Evolutionary conservation across 2,329 filamentous ascomycete genomes (phyloP).

Genomic region (Fusarium albidum): DNA sequence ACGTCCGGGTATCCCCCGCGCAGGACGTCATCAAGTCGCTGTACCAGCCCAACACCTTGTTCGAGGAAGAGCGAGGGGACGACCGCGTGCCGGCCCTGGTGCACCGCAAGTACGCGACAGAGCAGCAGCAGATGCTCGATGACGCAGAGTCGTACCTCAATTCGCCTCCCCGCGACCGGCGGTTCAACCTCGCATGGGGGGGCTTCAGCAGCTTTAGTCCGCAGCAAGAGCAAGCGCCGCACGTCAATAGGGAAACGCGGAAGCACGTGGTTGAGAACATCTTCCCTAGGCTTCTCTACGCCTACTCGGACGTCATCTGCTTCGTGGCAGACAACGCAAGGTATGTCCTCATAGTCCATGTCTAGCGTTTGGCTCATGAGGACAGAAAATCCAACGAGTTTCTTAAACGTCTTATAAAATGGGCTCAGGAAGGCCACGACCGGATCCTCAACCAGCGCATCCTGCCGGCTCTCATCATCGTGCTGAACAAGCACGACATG

Average conservation of each 20-base stretch:
- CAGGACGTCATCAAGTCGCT: not conserved
- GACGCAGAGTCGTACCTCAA: not conserved
- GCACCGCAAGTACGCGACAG: fast-evolving
- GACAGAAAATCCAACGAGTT: not conserved
- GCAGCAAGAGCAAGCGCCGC: not conserved
- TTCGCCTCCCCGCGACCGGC: not conserved
- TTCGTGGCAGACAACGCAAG: constrained; percentile 22
- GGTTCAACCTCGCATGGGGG: constrained; percentile 11
- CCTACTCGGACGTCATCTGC: constrained; percentile 18
- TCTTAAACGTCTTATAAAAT: constrained; percentile 6
- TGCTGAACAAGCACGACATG: constrained; percentile 19
- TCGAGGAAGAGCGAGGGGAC: not conserved
- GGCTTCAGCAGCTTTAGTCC: not conserved
- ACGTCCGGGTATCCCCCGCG: fast-evolving
- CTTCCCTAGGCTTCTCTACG: constrained; percentile 23
- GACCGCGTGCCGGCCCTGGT: not conserved
- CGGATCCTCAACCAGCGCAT: constrained; percentile 10
- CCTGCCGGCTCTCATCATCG: constrained; percentile 17
- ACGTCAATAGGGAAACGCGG: constrained; percentile 2
- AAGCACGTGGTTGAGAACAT: constrained; percentile 6
- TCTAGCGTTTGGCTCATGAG: not conserved
- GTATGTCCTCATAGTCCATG: too few species aligned
- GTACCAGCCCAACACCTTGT: not conserved
- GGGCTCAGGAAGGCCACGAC: constrained; percentile 24
- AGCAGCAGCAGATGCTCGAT: not conserved